Evolutionary conservation across 441 rosid species (phyloP).

Genomic region (Erodium trifolium): DNA sequence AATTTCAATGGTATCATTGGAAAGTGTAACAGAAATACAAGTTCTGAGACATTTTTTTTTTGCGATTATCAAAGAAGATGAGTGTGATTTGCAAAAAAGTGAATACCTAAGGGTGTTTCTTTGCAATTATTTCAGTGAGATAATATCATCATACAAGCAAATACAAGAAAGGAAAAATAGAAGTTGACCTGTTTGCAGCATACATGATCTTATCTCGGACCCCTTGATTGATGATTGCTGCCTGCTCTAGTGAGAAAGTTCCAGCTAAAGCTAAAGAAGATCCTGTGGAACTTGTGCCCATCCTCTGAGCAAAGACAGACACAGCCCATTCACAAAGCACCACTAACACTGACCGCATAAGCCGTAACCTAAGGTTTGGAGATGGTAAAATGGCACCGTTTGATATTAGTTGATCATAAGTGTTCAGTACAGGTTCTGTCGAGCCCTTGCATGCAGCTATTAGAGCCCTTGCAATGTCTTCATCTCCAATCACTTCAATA

Average conservation of each 20-base stretch:
- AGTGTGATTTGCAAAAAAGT: no score
- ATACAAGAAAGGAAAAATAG: no score
- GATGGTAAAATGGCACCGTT: constrained; percentile 69
- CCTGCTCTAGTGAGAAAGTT: constrained; percentile 46
- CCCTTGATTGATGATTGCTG: constrained; percentile 56
- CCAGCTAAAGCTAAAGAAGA: constrained; percentile 67
- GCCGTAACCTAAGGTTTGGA: constrained; percentile 72
- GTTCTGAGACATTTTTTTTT: no score
- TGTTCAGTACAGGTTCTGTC: constrained; percentile 74
- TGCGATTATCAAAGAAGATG: no score
- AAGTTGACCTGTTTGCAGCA: constrained; percentile 77
- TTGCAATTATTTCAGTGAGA: no score
- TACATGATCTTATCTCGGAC: constrained; percentile 75
- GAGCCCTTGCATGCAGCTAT: constrained; percentile 91
- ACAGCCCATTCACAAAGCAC: constrained; percentile 94
- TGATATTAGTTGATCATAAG: constrained; percentile 75
- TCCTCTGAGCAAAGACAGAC: constrained; percentile 71
- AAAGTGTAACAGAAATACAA: no score
- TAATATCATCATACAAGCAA: no score
- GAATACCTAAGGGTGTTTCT: no score
- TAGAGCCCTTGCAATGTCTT: constrained; percentile 78
- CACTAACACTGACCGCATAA: constrained; percentile 64
- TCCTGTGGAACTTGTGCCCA: constrained; percentile 55
- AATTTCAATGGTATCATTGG: no score
- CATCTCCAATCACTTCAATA: constrained; percentile 59